Percentiles rank a stretch among this genome's conserved stretches.
phyloP scores from a whole-genome alignment of 352 stramenopile species.

The Thraustotheca clavata region DNA sequence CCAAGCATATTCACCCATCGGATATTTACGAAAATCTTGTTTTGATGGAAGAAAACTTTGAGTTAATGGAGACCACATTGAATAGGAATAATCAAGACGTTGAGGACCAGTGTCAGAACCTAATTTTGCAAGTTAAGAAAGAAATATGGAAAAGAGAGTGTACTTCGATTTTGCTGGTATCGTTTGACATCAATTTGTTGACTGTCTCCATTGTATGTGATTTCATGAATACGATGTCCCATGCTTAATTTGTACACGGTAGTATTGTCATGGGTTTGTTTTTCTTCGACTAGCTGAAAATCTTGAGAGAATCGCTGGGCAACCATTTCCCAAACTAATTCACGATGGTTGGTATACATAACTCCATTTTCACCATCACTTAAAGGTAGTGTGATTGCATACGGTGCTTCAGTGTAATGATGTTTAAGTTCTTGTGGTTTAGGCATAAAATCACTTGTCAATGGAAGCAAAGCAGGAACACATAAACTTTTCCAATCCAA shows the following conservation, averaged over 20 bases:
- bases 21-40: conserved; percentile 20
- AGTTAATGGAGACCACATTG: conserved; percentile 21
- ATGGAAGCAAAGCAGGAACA: conserved; percentile 67
- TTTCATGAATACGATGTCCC: conserved; percentile 23
- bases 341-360: conserved; percentile 47
- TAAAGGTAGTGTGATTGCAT: conserved; percentile 16
- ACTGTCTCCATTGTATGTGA: conserved; percentile 20
- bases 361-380: neutral
- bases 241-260: conserved; percentile 25
- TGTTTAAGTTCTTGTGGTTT: conserved; percentile 16
- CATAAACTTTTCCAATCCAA: conserved; percentile 76
- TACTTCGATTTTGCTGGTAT: conserved; percentile 18
- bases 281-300: conserved; percentile 17
- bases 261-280: neutral
- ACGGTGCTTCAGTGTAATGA: conserved; percentile 20
- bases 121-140: neutral
- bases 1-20: conserved; percentile 15
- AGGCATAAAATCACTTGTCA: conserved; percentile 46
- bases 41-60: conserved; percentile 7
- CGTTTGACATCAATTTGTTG: conserved; percentile 22
- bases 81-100: conserved; percentile 28
- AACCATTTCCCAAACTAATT: conserved; percentile 73
- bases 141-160: neutral
- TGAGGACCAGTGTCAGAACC: neutral
- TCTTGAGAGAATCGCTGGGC: conserved; percentile 51